These are phyloP conservation scores for Dicorynia guianensis DNA, from an alignment of 306 rosid species.

Conservation along the genomic window DNA sequence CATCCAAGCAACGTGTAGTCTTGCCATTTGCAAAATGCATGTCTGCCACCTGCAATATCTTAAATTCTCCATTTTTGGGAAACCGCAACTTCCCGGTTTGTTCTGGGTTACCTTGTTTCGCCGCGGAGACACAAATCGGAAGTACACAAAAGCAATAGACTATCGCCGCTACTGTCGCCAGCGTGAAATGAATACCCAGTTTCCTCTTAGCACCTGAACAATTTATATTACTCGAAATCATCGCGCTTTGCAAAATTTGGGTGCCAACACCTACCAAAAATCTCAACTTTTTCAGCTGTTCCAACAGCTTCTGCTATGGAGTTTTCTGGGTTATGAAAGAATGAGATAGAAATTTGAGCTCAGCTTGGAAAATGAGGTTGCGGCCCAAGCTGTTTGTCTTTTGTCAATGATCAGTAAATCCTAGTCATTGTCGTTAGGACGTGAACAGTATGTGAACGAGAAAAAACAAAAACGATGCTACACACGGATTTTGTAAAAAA, in stretches of 20 bases:
- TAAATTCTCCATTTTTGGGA: conserved; percentile 70
- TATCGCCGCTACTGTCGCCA: neutral
- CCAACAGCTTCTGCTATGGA: neutral
- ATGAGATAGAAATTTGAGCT: too few relatives aligned
- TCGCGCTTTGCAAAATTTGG: conserved; percentile 19
- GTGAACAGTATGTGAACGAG: neutral
- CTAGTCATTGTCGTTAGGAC: neutral
- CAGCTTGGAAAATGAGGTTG: too few relatives aligned
- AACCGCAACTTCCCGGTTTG: conserved; percentile 56
- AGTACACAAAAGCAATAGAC: conserved; percentile 23
- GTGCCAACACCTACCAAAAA: conserved; percentile 15
- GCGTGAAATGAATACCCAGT: conserved; percentile 36
- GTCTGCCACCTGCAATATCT: conserved; percentile 94
- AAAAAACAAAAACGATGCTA: too few relatives aligned
- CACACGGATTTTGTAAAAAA: too few relatives aligned
- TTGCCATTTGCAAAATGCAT: conserved; percentile 90
- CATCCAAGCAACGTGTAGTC: conserved; percentile 67
- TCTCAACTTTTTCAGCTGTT: conserved; percentile 25
- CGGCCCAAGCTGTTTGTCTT: neutral
- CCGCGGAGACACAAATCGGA: conserved; percentile 47
- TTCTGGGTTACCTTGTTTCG: conserved; percentile 26
- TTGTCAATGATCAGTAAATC: neutral
- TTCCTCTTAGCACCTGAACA: conserved; percentile 25
- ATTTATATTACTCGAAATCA: conserved; percentile 33
- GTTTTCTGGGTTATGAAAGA: too few relatives aligned